phyloP scores from a whole-genome alignment of 495 filamentous ascomycete species.

The Tetracladium setigerum region DNA sequence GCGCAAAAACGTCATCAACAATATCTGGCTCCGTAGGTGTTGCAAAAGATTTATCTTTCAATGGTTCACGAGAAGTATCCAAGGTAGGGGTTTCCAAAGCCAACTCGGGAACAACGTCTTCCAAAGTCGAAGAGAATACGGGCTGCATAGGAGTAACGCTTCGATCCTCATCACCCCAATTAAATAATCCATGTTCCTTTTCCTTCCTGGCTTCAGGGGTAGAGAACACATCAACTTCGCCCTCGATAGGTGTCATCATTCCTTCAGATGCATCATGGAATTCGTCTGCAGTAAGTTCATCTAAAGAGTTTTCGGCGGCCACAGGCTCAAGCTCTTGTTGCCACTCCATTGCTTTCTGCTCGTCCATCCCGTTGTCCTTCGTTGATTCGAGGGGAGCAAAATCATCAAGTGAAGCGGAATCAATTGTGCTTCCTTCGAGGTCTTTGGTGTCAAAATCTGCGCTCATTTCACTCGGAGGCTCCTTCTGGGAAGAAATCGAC shows the following conservation, averaged over 20 bases:
- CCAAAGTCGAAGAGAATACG: no score
- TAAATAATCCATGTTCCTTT: constrained; percentile 16
- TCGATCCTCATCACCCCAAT: constrained; percentile 24
- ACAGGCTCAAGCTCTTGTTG: neutral
- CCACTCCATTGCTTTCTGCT: constrained; percentile 23
- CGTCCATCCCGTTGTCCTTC: constrained; percentile 33
- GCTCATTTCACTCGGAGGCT: neutral
- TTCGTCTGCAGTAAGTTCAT: neutral
- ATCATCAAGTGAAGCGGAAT: neutral
- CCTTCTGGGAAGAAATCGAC: neutral
- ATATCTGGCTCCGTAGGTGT: no score
- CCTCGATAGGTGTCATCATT: constrained; percentile 6
- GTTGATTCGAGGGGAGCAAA: neutral
- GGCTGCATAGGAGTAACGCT: no score
- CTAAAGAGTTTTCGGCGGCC: neutral
- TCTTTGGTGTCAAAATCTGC: neutral
- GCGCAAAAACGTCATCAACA: neutral
- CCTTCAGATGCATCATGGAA: constrained; percentile 2
- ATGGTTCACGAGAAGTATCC: no score
- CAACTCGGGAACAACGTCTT: no score
- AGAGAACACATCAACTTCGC: constrained; percentile 1
- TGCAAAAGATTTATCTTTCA: no score
- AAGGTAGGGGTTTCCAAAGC: no score
- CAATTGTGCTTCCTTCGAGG: no score
- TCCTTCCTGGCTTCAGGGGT: constrained; percentile 15